Percentiles rank a stretch among this genome's conserved stretches.
Evolutionary conservation across 441 rosid species (phyloP).

Genomic region (Syzygium syzygioides): DNA sequence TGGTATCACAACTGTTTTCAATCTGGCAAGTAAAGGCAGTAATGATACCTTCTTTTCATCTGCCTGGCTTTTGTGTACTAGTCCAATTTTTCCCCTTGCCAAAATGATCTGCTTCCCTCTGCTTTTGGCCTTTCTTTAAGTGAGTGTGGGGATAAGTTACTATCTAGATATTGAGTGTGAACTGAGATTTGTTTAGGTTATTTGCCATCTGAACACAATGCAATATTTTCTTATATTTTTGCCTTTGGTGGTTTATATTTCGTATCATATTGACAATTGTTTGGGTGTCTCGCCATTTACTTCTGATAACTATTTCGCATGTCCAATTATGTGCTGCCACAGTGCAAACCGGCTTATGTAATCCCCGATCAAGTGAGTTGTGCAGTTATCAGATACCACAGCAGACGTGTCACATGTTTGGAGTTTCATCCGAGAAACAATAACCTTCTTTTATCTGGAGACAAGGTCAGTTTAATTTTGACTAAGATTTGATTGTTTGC

Average conservation of each 20-base stretch:
- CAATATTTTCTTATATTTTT: not conserved
- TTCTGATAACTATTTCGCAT: not conserved
- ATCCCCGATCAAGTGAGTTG: slow-evolving; percentile 81
- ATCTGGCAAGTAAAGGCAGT: not conserved
- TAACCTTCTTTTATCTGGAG: slow-evolving; percentile 85
- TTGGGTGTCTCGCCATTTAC: not conserved
- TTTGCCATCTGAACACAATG: not conserved
- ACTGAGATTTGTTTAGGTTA: not conserved
- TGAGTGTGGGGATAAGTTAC: not conserved
- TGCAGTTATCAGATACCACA: slow-evolving; percentile 86
- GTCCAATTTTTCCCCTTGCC: not conserved
- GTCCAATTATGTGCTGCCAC: not conserved
- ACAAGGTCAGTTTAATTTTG: slow-evolving; percentile 47
- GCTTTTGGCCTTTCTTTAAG: not conserved
- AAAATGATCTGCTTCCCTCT: not conserved
- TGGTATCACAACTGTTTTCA: not conserved
- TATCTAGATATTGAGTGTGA: not conserved
- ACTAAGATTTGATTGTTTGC: not conserved
- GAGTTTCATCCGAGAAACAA: slow-evolving; percentile 90
- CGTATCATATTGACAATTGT: not conserved
- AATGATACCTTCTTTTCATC: not conserved
- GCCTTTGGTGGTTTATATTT: not conserved
- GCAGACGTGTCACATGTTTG: slow-evolving; percentile 84
- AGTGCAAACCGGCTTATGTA: slow-evolving; percentile 69
- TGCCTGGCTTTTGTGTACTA: not conserved